Evolutionary conservation across 1,284 basidiomycete species (phyloP).

Genomic region (Peniophora sp.): DNA sequence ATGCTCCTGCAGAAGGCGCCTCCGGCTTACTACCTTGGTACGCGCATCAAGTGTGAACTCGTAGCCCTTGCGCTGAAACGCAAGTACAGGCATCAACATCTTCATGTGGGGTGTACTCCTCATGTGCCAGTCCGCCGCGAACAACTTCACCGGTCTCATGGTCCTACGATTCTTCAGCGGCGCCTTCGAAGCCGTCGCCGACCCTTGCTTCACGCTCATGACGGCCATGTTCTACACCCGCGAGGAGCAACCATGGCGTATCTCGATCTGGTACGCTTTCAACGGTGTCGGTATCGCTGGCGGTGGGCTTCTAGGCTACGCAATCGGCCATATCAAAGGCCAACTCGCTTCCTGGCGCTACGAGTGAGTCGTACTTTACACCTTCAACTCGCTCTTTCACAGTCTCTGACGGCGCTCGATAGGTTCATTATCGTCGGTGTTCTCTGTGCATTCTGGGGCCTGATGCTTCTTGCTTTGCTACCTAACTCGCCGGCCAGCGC

Average conservation of each 20-base stretch:
- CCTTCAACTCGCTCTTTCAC: no score
- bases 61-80: no score
- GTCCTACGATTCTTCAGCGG: slow-evolving; percentile 35
- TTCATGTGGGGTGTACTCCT: slow-evolving; percentile 36
- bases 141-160: slow-evolving; percentile 31
- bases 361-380: no score
- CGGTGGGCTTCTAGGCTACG: slow-evolving; percentile 21
- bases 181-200: slow-evolving; percentile 29
- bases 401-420: no score
- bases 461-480: slow-evolving; percentile 21
- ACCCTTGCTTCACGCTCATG: slow-evolving; percentile 28
- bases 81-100: slow-evolving; percentile 23
- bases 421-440: slow-evolving; percentile 24
- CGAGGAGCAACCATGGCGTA: slow-evolving; percentile 28
- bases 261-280: slow-evolving; percentile 25
- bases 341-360: no score
- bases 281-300: slow-evolving; percentile 21
- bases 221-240: slow-evolving; percentile 33
- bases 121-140: slow-evolving; percentile 32
- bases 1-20: slow-evolving; percentile 37
- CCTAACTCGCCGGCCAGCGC: slow-evolving; percentile 26
- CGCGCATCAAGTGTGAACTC: not conserved
- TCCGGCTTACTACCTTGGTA: slow-evolving; percentile 31
- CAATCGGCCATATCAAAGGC: slow-evolving; percentile 14
- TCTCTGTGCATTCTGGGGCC: slow-evolving; percentile 17